Base-by-base conservation (phyloP, 2,329 filamentous ascomycete genomes). In the Fusarium pseudocircinatum region DNA sequence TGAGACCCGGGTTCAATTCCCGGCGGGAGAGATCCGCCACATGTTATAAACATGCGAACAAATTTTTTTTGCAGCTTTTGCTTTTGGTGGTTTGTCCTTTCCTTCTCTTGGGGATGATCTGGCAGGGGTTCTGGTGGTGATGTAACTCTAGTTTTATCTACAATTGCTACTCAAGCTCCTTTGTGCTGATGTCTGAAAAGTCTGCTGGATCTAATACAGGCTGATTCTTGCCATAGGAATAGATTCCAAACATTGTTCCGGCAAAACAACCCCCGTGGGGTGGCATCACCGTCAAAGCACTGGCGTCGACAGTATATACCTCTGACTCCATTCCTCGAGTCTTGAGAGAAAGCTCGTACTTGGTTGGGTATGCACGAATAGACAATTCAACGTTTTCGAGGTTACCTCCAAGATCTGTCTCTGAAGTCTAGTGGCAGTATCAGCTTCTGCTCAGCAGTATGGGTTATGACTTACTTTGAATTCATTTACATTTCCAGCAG, bases 1-100 rank as follows among this genome's bases (percentile, higher is more conserved):
- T 69, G 72, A 74, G 70, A 75, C 72, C 72, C 72, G 71, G 72
- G 72, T 75, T 75, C 69, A 75, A 75, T 75, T 75, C 72, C 72
- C 73, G 69, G 72, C 72, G 73, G 73, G 72, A 75, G 73, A 75
- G 73, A 72, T 73, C 73, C 72, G 73, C 73, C 70, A 70, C 65
- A 54, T 75, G 73, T 72, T 15, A 7, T 7, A 74, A 30, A 66
- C 69, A 70, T 49, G 65, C 10, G 65, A 71, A 18, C 22, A 10
- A 52, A 24, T 46, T 67, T 75, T 67, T 75, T 75, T 74, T 54
- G 30, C 20, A 4, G 12, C 26, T 53, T 32, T 24, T 49, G 24
- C 18, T 28, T 28, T 13, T 13, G 3, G 24, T 28, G 20, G 7
- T 18, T 9, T 37, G 4, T 37, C 9, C 1, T 9, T 26, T 39